Conservation (phyloP, 495 filamentous ascomycete genomes). For the Daldinia decipiens region DNA sequence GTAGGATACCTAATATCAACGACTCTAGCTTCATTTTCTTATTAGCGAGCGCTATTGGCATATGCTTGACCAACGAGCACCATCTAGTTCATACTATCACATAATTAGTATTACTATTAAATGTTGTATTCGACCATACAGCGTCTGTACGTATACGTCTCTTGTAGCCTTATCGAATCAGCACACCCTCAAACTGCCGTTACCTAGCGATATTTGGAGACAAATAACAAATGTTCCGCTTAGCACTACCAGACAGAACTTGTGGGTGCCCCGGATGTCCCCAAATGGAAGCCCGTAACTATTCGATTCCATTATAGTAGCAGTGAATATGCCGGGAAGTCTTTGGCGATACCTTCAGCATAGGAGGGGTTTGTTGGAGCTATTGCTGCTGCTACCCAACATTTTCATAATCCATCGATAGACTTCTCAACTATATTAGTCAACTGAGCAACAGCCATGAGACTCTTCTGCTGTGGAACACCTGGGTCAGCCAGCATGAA, state of each 20-base stretch:
- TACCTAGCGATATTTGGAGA: background rate
- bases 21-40: no score
- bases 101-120: no score
- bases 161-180: no score
- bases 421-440: background rate
- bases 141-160: no score
- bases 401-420: background rate
- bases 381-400: background rate
- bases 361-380: background rate
- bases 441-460: background rate
- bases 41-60: background rate
- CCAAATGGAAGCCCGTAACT: slow-evolving; percentile 18
- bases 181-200: no score
- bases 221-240: background rate
- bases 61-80: background rate
- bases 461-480: slow-evolving; percentile 12
- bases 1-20: no score
- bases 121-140: no score
- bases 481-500: background rate
- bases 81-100: no score
- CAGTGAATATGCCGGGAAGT: background rate
- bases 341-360: background rate
- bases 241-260: background rate
- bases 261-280: slow-evolving; percentile 11
- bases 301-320: background rate